Conservation (phyloP, 2,329 filamentous ascomycete genomes). For the Colletotrichum chrysophilum region DNA sequence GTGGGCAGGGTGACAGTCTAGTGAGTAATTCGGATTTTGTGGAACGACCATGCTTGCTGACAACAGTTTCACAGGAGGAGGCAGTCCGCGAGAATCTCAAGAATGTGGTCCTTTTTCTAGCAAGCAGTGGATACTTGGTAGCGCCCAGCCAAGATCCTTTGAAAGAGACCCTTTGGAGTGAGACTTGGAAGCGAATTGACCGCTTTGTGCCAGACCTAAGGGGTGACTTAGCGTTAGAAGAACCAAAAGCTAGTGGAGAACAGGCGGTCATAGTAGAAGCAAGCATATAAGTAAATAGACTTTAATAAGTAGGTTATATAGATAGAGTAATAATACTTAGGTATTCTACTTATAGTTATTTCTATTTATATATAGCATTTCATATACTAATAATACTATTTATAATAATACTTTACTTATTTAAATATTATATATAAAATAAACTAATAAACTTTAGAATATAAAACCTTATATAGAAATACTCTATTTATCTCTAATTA, state of each 20-base stretch:
- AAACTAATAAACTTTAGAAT: too few relatives aligned
- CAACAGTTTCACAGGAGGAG: conserved; percentile 72
- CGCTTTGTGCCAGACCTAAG: conserved; percentile 67
- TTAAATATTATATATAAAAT: too few relatives aligned
- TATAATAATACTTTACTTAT: too few relatives aligned
- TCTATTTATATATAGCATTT: too few relatives aligned
- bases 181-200: conserved; percentile 71
- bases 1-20: conserved; percentile 87
- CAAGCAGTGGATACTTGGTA: conserved; percentile 83
- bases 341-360: neutral
- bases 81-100: conserved; percentile 95
- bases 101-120: conserved; percentile 95
- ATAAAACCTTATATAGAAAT: too few relatives aligned
- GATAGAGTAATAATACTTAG: neutral
- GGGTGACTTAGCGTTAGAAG: conserved; percentile 61
- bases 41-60: neutral
- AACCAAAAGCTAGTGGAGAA: conserved; percentile 24
- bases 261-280: neutral
- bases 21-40: conserved; percentile 55
- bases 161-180: conserved; percentile 63
- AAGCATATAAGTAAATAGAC: neutral
- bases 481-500: too few relatives aligned
- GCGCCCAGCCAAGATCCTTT: conserved; percentile 65
- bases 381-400: too few relatives aligned
- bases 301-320: neutral